Evolutionary conservation across 1,139 yeast species (phyloP).

Genomic region (Sugiyamaella novakii): DNA sequence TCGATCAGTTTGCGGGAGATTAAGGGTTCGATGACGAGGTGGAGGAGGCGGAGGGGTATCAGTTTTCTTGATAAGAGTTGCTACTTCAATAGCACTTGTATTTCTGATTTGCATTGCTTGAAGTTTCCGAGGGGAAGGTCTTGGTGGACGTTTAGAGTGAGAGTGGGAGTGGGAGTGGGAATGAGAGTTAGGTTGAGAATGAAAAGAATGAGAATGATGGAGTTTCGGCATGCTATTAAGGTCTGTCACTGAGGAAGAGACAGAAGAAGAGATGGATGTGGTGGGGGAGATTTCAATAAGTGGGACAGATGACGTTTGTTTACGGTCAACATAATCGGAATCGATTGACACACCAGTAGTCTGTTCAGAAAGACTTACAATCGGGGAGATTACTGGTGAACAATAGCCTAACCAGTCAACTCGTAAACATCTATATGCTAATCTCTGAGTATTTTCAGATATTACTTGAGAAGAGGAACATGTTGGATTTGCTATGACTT

Average conservation of each 20-base stretch:
- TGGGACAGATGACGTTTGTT: conserved; percentile 6
- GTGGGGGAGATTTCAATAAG: conserved; percentile 9
- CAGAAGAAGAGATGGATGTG: conserved; percentile 10
- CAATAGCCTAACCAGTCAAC: conserved; percentile 57
- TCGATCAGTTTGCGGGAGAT: neutral
- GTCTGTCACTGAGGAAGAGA: conserved; percentile 5
- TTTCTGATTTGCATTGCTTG: conserved; percentile 27
- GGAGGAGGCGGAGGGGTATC: conserved; percentile 31
- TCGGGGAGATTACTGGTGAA: conserved; percentile 19
- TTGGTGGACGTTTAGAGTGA: conserved; percentile 18
- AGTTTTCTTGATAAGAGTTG: conserved; percentile 21
- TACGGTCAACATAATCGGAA: conserved; percentile 2
- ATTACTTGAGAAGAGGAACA: conserved; percentile 15
- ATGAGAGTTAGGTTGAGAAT: conserved; percentile 1
- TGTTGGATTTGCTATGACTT: conserved; percentile 44
- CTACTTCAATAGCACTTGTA: conserved; percentile 27
- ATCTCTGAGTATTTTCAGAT: conserved; percentile 51
- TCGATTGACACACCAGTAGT: conserved; percentile 10
- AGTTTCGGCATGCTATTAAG: conserved; percentile 4
- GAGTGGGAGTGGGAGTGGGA: conserved; percentile 1
- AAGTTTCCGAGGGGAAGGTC: conserved; percentile 24
- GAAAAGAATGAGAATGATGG: conserved; percentile 4
- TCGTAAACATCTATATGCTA: conserved; percentile 63
- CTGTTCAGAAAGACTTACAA: conserved; percentile 17
- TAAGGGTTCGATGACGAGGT: conserved; percentile 6